Evolutionary conservation across 2,329 filamentous ascomycete genomes (phyloP).

Genomic region (Lachnellula suecica): DNA sequence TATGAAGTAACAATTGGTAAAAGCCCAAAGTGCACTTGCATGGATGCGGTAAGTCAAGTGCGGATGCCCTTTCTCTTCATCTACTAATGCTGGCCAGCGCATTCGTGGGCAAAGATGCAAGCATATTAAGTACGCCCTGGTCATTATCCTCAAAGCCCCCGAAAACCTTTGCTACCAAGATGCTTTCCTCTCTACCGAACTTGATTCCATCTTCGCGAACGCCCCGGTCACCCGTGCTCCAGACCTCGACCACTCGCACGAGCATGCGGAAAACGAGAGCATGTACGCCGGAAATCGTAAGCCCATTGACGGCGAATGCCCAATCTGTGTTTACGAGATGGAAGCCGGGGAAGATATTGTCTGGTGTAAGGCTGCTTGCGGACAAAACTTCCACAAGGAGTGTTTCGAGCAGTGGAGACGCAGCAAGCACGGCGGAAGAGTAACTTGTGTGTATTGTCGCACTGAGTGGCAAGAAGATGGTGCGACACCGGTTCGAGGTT

Average conservation of each 20-base stretch:
- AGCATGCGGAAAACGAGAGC: conserved; percentile 7
- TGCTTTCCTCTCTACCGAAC: conserved; percentile 17
- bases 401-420: conserved; percentile 55
- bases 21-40: conserved; percentile 16
- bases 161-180: conserved; percentile 17
- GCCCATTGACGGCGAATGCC: conserved; percentile 19
- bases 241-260: conserved; percentile 3
- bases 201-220: conserved; percentile 17
- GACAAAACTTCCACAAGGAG: conserved; percentile 50
- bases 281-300: conserved; percentile 18
- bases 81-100: conserved; percentile 6
- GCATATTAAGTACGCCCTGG: conserved; percentile 23
- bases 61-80: too few species aligned
- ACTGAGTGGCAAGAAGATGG: conserved; percentile 50
- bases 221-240: conserved; percentile 17
- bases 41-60: conserved; percentile 19
- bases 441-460: conserved; percentile 63
- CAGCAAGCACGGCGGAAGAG: conserved; percentile 40
- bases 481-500: not conserved
- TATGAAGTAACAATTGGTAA: conserved; percentile 16
- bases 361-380: conserved; percentile 59
- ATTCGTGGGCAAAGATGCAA: conserved; percentile 22
- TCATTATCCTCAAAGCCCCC: conserved; percentile 20
- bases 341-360: conserved; percentile 41
- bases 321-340: conserved; percentile 22